phyloP scores from a whole-genome alignment of 2,329 filamentous ascomycete species.

The Phaeosphaeria sp. region DNA sequence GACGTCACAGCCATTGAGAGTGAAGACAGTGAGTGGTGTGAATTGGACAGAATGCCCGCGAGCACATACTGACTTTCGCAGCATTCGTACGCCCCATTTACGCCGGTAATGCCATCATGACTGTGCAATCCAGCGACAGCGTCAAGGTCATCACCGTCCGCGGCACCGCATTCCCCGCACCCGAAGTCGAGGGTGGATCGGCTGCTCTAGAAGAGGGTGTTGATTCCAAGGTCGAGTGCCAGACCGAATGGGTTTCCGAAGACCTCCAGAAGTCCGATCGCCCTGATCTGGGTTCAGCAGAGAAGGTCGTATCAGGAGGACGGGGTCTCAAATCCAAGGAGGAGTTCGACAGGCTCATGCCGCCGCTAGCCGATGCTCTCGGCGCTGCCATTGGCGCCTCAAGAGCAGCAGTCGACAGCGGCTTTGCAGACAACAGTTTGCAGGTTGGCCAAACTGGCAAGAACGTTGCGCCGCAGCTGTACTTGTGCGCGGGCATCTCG shows the following conservation, averaged over 20 bases:
- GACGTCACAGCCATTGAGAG: conserved; percentile 86
- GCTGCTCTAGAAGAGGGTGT: conserved; percentile 80
- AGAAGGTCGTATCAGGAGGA: conserved; percentile 89
- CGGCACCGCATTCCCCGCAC: conserved; percentile 86
- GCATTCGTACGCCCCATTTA: conserved; percentile 96
- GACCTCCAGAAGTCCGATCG: conserved; percentile 92
- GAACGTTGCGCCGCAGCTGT: conserved; percentile 95
- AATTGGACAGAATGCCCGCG: neutral
- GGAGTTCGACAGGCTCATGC: conserved; percentile 92
- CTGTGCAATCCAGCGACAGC: conserved; percentile 85
- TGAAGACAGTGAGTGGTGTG: conserved; percentile 73
- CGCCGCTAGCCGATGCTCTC: conserved; percentile 88
- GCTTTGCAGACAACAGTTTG: conserved; percentile 97
- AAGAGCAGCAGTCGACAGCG: conserved; percentile 92
- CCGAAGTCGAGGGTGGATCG: conserved; percentile 73
- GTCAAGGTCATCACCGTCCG: conserved; percentile 92
- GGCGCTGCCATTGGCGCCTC: conserved; percentile 97
- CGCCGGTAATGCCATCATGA: conserved; percentile 95
- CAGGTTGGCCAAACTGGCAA: conserved; percentile 99
- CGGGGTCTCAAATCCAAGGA: conserved; percentile 97
- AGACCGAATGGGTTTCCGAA: conserved; percentile 91
- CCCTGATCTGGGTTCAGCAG: conserved; percentile 89
- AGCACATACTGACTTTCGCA: conserved; percentile 31
- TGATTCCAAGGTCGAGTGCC: conserved; percentile 77
- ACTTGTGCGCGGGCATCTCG: conserved; percentile 93